phyloP scores from a whole-genome alignment of 345 rosid genomes.

The Arabis hirsuta region DNA sequence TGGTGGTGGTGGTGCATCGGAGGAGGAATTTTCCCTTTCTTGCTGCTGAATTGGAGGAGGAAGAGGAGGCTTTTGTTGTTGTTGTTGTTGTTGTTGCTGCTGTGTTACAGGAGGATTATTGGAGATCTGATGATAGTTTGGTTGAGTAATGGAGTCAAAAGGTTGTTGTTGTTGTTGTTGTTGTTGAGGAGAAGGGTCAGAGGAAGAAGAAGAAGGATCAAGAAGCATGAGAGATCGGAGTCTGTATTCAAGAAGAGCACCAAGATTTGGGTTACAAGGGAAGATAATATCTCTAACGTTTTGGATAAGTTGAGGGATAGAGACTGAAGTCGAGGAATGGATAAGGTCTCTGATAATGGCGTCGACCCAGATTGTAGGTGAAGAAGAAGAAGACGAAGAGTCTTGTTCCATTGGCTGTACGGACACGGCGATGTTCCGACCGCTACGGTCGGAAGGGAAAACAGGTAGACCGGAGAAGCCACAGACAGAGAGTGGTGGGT shows the following conservation, averaged over 20 bases:
- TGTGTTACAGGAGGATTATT: conserved; percentile 32
- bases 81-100: conserved; percentile 29
- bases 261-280: conserved; percentile 95
- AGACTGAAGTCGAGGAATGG: conserved; percentile 69
- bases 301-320: conserved; percentile 96
- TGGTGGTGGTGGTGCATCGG: conserved; percentile 40
- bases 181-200: conserved; percentile 44
- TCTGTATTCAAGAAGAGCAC: conserved; percentile 78
- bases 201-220: conserved; percentile 51
- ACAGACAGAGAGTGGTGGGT: conserved; percentile 69
- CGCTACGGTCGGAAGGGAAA: conserved; percentile 61
- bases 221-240: conserved; percentile 66
- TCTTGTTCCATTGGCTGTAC: conserved; percentile 60
- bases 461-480: conserved; percentile 92
- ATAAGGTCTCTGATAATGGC: conserved; percentile 87
- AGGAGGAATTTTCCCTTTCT: conserved; percentile 56
- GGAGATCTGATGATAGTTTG: conserved; percentile 38
- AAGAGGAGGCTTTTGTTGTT: conserved; percentile 28
- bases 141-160: conserved; percentile 20
- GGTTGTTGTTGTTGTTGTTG: conserved; percentile 6
- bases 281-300: conserved; percentile 91
- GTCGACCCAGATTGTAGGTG: conserved; percentile 73
- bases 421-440: conserved; percentile 27
- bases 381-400: conserved; percentile 59
- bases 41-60: conserved; percentile 36